These are phyloP conservation scores for Acacia melanoxylon DNA, from an alignment of 306 rosid species.

Conservation along the genomic window DNA sequence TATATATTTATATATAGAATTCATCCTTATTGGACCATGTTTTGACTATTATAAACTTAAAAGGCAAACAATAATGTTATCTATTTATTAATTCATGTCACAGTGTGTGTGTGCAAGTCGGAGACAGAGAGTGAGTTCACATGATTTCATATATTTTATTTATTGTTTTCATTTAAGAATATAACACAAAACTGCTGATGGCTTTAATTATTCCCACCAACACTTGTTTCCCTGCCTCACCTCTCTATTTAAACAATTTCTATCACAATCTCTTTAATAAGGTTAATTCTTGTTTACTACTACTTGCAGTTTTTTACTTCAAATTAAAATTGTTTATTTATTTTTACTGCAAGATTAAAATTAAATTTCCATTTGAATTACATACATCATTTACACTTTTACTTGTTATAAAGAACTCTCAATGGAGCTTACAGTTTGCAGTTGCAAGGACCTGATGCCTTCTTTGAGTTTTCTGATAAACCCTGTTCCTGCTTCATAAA, in stretches of 20 bases:
- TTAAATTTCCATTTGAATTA: too few species aligned
- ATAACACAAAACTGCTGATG: background rate
- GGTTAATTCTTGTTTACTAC: too few species aligned
- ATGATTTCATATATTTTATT: conserved; percentile 26
- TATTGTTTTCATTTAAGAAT: conserved; percentile 20
- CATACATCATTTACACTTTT: too few species aligned
- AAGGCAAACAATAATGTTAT: background rate
- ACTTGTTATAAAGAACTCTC: too few species aligned
- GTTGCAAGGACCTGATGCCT: too few species aligned
- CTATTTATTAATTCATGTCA: conserved; percentile 19
- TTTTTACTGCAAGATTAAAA: too few species aligned
- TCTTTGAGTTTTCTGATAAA: too few species aligned
- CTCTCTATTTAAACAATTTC: background rate
- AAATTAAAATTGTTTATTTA: too few species aligned
- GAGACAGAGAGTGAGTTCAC: conserved; percentile 24
- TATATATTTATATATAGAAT: background rate
- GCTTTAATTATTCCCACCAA: conserved; percentile 23
- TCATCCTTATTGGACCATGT: background rate
- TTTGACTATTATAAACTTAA: background rate
- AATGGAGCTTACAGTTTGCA: too few species aligned
- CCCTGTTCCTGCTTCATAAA: too few species aligned
- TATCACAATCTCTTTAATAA: background rate
- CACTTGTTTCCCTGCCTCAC: background rate
- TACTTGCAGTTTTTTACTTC: too few species aligned
- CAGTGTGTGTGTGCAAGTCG: background rate